Percentiles rank a stretch among this genome's conserved stretches.
phyloP scores from a whole-genome alignment of 768 basidiomycete genomes.

The Hemileccinum impolitum region DNA sequence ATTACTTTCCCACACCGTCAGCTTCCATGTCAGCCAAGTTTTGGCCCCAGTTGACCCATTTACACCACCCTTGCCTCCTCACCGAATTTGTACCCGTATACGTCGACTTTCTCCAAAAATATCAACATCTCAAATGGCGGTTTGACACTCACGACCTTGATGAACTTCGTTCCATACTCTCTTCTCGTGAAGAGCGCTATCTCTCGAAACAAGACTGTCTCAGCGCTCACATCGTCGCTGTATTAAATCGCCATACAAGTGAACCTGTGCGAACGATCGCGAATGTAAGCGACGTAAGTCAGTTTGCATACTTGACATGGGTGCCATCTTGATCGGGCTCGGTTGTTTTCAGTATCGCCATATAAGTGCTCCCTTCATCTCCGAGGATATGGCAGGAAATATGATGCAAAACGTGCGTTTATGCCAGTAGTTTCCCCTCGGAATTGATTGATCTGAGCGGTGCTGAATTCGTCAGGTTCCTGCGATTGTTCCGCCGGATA shows the following conservation, averaged over 20 bases:
- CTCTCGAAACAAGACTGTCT: conserved; percentile 32
- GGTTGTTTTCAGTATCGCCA: conserved; percentile 18
- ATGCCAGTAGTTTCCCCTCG: not conserved
- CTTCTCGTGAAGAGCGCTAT: not conserved
- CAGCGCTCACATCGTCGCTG: conserved; percentile 24
- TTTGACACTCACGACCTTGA: conserved; percentile 10
- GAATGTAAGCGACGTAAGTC: conserved; percentile 29
- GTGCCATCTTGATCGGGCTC: not conserved
- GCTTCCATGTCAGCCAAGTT: conserved; percentile 11
- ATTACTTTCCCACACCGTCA: conserved; percentile 18
- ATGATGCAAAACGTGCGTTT: conserved; percentile 19
- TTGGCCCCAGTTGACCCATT: conserved; percentile 23
- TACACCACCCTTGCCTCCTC: conserved; percentile 14
- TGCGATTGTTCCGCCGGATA: conserved; percentile 15
- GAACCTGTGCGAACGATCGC: conserved; percentile 18
- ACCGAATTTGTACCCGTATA: conserved; percentile 19
- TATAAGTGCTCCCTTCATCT: conserved; percentile 15
- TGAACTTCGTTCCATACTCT: conserved; percentile 14
- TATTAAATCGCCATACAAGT: conserved; percentile 17
- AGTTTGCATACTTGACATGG: not conserved
- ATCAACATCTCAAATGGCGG: conserved; percentile 18
- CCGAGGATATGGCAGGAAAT: conserved; percentile 18
- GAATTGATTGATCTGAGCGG: not conserved
- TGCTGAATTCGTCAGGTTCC: conserved; percentile 2
- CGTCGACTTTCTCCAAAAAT: conserved; percentile 5